These are phyloP conservation scores for Trichoderma sp. DNA, from an alignment of 2,329 filamentous ascomycete genomes.

Conservation along the genomic window DNA sequence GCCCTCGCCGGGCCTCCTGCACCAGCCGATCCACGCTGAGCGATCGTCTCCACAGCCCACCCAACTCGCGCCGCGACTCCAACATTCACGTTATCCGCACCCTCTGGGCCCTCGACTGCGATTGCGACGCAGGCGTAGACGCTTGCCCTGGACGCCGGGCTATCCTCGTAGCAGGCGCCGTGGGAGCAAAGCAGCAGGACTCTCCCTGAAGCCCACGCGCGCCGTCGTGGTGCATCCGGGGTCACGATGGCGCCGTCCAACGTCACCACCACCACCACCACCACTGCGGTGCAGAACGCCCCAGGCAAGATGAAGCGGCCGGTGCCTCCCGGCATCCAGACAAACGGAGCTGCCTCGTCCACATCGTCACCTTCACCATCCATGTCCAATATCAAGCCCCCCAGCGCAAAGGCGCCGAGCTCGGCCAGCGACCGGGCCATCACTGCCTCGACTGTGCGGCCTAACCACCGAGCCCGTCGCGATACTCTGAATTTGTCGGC, in stretches of 20 bases:
- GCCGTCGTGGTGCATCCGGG: slow-evolving; percentile 30
- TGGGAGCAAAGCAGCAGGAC: not conserved
- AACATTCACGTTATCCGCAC: slow-evolving; percentile 25
- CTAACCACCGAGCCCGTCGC: slow-evolving; percentile 60
- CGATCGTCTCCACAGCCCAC: slow-evolving; percentile 28
- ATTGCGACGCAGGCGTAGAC: slow-evolving; percentile 28
- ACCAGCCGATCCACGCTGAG: slow-evolving; percentile 21
- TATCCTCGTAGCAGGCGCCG: slow-evolving; percentile 22
- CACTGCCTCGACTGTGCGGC: slow-evolving; percentile 48
- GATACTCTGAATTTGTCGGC: slow-evolving; percentile 52
- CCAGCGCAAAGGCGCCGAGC: slow-evolving; percentile 45
- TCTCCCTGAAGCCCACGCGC: slow-evolving; percentile 12
- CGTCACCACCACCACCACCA: slow-evolving; percentile 54
- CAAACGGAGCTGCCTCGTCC: slow-evolving; percentile 61
- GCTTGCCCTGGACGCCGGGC: slow-evolving; percentile 24
- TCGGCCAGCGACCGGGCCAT: slow-evolving; percentile 41
- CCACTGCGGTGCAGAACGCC: slow-evolving; percentile 47
- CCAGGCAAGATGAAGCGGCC: slow-evolving; percentile 68
- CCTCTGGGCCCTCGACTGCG: slow-evolving; percentile 1
- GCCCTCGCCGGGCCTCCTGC: slow-evolving; percentile 18
- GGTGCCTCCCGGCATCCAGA: slow-evolving; percentile 64
- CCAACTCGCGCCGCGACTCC: slow-evolving; percentile 29
- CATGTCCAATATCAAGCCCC: slow-evolving; percentile 57
- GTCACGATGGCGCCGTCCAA: slow-evolving; percentile 58
- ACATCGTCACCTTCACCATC: slow-evolving; percentile 62